Evolutionary conservation across 345 rosid species (phyloP).

Genomic region (Syzygium aqueum): DNA sequence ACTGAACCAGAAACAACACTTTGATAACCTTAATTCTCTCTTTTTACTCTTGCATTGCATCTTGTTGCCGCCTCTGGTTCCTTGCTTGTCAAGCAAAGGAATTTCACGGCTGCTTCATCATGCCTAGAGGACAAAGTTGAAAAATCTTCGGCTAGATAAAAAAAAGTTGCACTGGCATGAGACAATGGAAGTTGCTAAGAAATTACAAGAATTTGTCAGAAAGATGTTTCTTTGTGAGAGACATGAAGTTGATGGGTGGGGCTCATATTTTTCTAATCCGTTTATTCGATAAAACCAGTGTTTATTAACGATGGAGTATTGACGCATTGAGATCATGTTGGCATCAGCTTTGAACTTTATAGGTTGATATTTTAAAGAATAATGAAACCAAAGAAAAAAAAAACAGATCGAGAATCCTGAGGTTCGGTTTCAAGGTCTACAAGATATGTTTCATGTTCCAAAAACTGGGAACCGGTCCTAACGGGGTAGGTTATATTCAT

Average conservation of each 20-base stretch:
- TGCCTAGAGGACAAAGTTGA: not conserved
- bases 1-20: not conserved
- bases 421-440: not conserved
- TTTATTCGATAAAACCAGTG: not conserved
- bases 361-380: not conserved
- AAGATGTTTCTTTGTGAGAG: not conserved
- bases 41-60: not conserved
- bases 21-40: not conserved
- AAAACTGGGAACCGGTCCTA: not conserved
- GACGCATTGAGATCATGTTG: not conserved
- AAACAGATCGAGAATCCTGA: not conserved
- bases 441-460: not conserved
- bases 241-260: not conserved
- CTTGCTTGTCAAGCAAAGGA: not conserved
- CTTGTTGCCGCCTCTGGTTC: not conserved
- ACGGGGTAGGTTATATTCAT: not conserved
- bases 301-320: not conserved
- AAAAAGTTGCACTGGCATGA: not conserved
- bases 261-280: not conserved
- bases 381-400: not conserved
- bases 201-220: not conserved
- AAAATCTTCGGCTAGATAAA: not conserved
- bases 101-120: not conserved
- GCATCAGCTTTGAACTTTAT: not conserved
- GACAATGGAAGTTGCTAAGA: not conserved